Evolutionary conservation across 2,329 filamentous ascomycete species (phyloP), one percentile per base, ranked within the genome.

Genomic region (Microthyrium microscopicum): DNA sequence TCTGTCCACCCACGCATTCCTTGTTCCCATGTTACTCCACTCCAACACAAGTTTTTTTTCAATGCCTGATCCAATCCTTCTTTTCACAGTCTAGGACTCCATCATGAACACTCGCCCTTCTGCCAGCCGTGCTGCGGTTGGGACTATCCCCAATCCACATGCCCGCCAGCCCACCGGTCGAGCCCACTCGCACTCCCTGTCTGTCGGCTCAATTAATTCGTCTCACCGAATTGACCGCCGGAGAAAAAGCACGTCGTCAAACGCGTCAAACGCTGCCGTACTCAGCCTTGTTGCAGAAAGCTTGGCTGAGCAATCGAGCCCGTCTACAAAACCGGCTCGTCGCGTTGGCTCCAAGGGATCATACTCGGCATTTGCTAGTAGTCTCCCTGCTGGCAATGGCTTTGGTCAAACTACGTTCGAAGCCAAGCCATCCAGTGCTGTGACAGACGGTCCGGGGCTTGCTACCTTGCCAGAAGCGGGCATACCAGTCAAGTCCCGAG

Each of bases 201-300:
- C 85, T 36, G 69, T 78, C 39, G 73, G 73, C 45, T 73, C 78
- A 38, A 70, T 85, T 50, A 87, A 85, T 61, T 85, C 85, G 60
- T 76, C 73, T 54, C 80, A 93, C 56, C 80, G 89, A 46, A 73
- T 95, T 44, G 84, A 81, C 46, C 81, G 87, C 49, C 74, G 89
- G 47, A 95, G 95, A 70, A 94, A 85, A 58, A 84, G 92, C 52
- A 74, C 71, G 51, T 83, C 81, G 40, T 77, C 73, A 42, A 70
- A 76, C 29, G 68, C 66, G 30, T 67, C 70, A 53, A 85, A 79
- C 56, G 72, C 78, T 29, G 76, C 79, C 13, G 81, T 76, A 2
- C 55, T 57, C 33, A 72, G 73, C 48, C 78, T 80, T 50, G 64
- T 62, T 33, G 60, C 59, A 39, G 73, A 77, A 44, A 68, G 69